Evolutionary conservation across 352 stramenopile species (phyloP), one percentile per base, ranked within the genome.

Genomic region (Globisporangium irregulare): DNA sequence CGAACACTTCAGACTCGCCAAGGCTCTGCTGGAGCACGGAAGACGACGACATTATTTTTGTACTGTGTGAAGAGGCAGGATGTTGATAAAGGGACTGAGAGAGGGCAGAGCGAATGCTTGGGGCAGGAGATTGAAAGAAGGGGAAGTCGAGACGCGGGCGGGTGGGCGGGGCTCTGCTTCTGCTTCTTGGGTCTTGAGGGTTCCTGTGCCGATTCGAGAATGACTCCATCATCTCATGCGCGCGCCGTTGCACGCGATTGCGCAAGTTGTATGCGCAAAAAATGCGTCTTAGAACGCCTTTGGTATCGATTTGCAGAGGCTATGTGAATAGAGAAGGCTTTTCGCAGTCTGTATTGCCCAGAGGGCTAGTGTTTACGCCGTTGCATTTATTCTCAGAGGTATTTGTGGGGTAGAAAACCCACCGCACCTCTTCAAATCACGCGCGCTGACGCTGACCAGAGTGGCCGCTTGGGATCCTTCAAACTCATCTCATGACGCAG

Each of bases 1-100:
- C 87, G 64, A 95, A 95, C 20, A 95, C 87, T 74, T 95, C 87
- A 3, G 86, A 83, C 68, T 95, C 87, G 56, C 87, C 87, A 9
- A 95, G 69, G 59, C 74, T 91, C 72, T 95, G 87, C 73, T 94
- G 87, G 36, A 93, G 70, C 54, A 81, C 80, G 0, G 81, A 68
- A 24, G 83, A 90, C 4, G 83, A 91, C 27, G 82, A 81, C 72
- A 85, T 83, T 20, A 51, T 22, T 43, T 55, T 69, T 29, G 5
- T 53, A 22, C 9, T 50, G 38, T 29, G 57, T 3, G 54, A n/a
- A 29, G 27, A 64, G 32, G 27, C 36, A 18, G 36, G 36, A 15
- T 5, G 36, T 14, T 66, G 15, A 50, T 32, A 29, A 4, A 24
- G 9, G 18, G 38, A 24, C 27, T 32, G 56, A 48, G 61, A 66